phyloP scores from a whole-genome alignment of 2,329 filamentous ascomycete genomes.

The Trichoderma endophyticum region DNA sequence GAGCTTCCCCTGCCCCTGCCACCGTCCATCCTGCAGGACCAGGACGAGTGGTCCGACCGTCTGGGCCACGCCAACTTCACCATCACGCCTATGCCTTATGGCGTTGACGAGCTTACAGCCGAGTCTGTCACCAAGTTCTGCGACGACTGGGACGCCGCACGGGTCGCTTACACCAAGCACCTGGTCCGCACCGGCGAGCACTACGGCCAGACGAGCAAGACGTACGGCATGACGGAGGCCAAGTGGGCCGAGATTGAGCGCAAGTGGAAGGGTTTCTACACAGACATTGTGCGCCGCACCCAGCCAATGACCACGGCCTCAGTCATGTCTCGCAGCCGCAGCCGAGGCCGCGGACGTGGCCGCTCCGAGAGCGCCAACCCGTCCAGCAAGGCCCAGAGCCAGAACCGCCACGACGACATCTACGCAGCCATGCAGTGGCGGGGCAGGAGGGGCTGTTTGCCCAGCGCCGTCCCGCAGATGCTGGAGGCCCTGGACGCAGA shows the following conservation, averaged over 20 bases:
- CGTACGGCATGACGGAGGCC: slow-evolving; percentile 77
- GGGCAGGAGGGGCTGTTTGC: slow-evolving; percentile 52
- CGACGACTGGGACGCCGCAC: slow-evolving; percentile 77
- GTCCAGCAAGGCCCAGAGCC: slow-evolving; percentile 29
- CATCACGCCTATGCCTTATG: slow-evolving; percentile 78
- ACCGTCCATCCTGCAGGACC: slow-evolving; percentile 62
- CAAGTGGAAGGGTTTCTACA: slow-evolving; percentile 69
- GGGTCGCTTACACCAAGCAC: slow-evolving; percentile 85
- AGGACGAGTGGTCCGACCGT: slow-evolving; percentile 79
- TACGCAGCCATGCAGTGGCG: slow-evolving; percentile 44
- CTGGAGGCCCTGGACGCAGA: slow-evolving; percentile 65
- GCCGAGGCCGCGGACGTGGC: slow-evolving; percentile 35
- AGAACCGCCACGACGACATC: slow-evolving; percentile 38
- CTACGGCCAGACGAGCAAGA: slow-evolving; percentile 85
- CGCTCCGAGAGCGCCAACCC: slow-evolving; percentile 43
- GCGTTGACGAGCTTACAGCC: slow-evolving; percentile 59
- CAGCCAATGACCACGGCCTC: slow-evolving; percentile 29
- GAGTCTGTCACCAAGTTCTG: slow-evolving; percentile 61
- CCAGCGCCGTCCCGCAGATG: slow-evolving; percentile 65
- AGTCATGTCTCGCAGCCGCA: slow-evolving; percentile 37
- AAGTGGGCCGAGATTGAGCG: slow-evolving; percentile 84
- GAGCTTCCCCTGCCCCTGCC: slow-evolving; percentile 56
- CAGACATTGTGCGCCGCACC: slow-evolving; percentile 57
- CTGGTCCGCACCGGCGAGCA: slow-evolving; percentile 85
- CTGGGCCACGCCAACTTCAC: slow-evolving; percentile 93